Base-by-base conservation (phyloP, 768 basidiomycete species). In the Pilatotrama ljubarskyi region DNA sequence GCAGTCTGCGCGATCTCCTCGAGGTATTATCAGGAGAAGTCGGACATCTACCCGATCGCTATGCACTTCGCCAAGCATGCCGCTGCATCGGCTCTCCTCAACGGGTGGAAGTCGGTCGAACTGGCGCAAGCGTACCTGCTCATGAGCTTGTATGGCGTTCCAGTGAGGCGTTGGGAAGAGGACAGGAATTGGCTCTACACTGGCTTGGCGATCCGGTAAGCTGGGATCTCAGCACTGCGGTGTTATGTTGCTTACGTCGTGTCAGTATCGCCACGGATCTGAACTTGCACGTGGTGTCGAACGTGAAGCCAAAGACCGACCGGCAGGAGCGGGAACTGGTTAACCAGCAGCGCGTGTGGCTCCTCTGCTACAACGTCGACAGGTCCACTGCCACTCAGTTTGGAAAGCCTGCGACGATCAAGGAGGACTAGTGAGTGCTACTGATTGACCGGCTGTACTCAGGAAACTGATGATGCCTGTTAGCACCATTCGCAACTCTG, bases 111-210 rank as follows among this genome's bases (percentile, higher is more conserved):
- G 73, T 90, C 89, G 13, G 88, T 95, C 48, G 93, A 97, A 72
- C 78, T 95, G 1, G 88, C 89, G 51, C 94, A 97, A 70, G 94
- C 94, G 3, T 97, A 95, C 67, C 86, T 97, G 48, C 78, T 97
- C 51, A 87, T 93, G 88, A 88, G 86, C 63, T 81, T 88, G 48
- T 92, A 90, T 67, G 84, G 85, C 44, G 87, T 91, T 1, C 91
- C 90, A 3, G 91, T 90, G 1, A 82, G 86, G 22, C 75, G 84
- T 42, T 96, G 93, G 88, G 93, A 95, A 66, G 92, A 95, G 66
- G 93, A 95, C 69, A 80, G 92, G 26, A 91, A 90, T 57, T 95
- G 93, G 91, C 72, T 95, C 48, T 92, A 93, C 68, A 89, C 91
- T 4, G 93, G 93, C 20, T 83, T 94, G 61, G 93, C 92, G 1